These are phyloP conservation scores for Pleurotus tuoliensis DNA, from an alignment of 768 basidiomycete genomes.

Conservation along the genomic window DNA sequence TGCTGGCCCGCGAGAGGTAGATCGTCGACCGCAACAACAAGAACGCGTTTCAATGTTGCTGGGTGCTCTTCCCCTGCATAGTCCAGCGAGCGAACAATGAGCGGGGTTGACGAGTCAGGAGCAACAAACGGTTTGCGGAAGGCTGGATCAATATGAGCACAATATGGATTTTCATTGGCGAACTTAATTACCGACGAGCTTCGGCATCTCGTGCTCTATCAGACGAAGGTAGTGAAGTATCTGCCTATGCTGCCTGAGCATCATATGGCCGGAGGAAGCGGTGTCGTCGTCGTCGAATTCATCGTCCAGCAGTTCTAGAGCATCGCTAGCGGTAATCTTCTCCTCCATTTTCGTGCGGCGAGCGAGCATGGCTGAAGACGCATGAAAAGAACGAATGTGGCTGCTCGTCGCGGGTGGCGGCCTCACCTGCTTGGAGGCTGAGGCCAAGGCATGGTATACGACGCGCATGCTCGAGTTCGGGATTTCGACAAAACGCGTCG, in stretches of 20 bases:
- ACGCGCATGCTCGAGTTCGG: background rate
- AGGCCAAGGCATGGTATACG: background rate
- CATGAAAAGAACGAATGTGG: constrained; percentile 13
- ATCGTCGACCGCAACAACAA: constrained; percentile 71
- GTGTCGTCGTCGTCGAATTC: constrained; percentile 57
- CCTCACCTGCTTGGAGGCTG: background rate
- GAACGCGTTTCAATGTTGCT: constrained; percentile 61
- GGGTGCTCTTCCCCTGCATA: constrained; percentile 80
- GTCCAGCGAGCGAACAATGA: constrained; percentile 70
- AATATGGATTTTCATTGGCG: background rate
- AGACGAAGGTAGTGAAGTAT: constrained; percentile 75
- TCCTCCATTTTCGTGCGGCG: constrained; percentile 38
- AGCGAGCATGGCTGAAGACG: constrained; percentile 24
- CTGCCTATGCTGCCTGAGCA: constrained; percentile 71
- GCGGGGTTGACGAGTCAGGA: constrained; percentile 52
- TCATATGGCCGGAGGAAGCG: constrained; percentile 65
- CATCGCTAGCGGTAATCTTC: constrained; percentile 33
- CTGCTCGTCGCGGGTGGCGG: background rate
- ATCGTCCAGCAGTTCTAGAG: constrained; percentile 40
- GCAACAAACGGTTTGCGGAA: constrained; percentile 79
- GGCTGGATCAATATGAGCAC: constrained; percentile 37
- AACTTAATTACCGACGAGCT: constrained; percentile 63
- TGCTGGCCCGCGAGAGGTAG: constrained; percentile 62
- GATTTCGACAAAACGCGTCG: background rate
- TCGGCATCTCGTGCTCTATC: constrained; percentile 86